These are phyloP conservation scores for Hyphodiscus sp. DNA, from an alignment of 2,329 filamentous ascomycete species.

Conservation along the genomic window DNA sequence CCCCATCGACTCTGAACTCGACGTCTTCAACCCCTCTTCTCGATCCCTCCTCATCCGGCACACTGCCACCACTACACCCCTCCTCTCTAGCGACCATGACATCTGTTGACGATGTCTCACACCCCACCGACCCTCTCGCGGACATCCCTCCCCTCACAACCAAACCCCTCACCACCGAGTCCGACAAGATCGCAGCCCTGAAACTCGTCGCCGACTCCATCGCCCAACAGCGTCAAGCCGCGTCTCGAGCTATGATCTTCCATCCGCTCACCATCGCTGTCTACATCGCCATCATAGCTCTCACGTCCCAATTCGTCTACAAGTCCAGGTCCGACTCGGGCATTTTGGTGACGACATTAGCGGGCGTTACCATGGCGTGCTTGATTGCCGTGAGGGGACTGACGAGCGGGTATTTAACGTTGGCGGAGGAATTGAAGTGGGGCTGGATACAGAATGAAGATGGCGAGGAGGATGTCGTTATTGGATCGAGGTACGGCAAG, in stretches of 20 bases:
- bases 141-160: conserved; percentile 60
- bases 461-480: conserved; percentile 45
- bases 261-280: conserved; percentile 50
- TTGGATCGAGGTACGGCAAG: conserved; percentile 62
- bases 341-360: conserved; percentile 49
- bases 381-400: conserved; percentile 55
- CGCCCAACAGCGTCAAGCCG: conserved; percentile 68
- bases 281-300: conserved; percentile 38
- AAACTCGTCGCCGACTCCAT: conserved; percentile 74
- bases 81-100: conserved; percentile 32
- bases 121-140: conserved; percentile 32
- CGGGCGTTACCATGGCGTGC: conserved; percentile 56
- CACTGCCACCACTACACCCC: conserved; percentile 31
- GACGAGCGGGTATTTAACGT: conserved; percentile 48
- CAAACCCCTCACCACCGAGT: conserved; percentile 44
- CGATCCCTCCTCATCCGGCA: conserved; percentile 42
- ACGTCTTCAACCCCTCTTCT: conserved; percentile 59
- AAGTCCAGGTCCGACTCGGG: conserved; percentile 44
- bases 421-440: conserved; percentile 26
- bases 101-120: conserved; percentile 29
- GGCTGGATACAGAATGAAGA: conserved; percentile 22
- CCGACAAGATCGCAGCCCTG: conserved; percentile 62
- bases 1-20: conserved; percentile 41
- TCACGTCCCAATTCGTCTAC: conserved; percentile 37
- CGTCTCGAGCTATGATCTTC: conserved; percentile 17